These are phyloP conservation scores for Tolypocladium amazonense DNA, from an alignment of 2,329 filamentous ascomycete genomes.

Conservation along the genomic window DNA sequence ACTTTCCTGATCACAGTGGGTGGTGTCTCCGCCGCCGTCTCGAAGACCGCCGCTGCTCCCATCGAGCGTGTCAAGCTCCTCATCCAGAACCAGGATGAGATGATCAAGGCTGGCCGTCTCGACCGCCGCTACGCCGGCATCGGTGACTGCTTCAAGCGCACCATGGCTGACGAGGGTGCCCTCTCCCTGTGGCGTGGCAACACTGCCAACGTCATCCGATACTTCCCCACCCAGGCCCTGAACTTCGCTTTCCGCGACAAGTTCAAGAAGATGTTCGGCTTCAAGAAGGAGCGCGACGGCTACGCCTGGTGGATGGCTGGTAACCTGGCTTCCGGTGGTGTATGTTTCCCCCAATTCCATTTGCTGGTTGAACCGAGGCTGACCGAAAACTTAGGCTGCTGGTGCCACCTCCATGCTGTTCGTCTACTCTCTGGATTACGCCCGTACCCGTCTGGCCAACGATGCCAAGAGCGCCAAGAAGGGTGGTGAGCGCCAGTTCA, in stretches of 20 bases:
- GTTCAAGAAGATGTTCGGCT: slow-evolving; percentile 99
- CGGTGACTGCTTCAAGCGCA: slow-evolving; percentile 88
- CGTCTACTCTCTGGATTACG: slow-evolving; percentile 99
- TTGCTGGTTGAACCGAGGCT: neutral
- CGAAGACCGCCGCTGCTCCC: slow-evolving; percentile 98
- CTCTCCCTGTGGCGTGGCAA: slow-evolving; percentile 98
- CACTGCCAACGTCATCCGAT: slow-evolving; percentile 99
- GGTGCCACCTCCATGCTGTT: slow-evolving; percentile 99
- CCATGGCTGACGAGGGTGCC: slow-evolving; percentile 81
- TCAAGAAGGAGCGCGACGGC: slow-evolving; percentile 99
- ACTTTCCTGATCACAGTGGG: slow-evolving; percentile 56
- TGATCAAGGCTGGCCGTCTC: slow-evolving; percentile 97
- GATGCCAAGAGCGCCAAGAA: slow-evolving; percentile 98
- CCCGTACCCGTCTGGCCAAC: slow-evolving; percentile 99
- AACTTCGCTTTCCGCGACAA: slow-evolving; percentile 99
- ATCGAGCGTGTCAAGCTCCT: slow-evolving; percentile 99
- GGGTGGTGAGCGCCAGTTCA: slow-evolving; percentile 98
- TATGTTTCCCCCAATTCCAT: slow-evolving; percentile 39
- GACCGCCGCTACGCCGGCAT: slow-evolving; percentile 96
- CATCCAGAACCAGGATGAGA: slow-evolving; percentile 99
- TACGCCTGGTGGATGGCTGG: slow-evolving; percentile 98
- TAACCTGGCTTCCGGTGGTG: slow-evolving; percentile 99
- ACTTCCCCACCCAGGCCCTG: slow-evolving; percentile 99
- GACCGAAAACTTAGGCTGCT: slow-evolving; percentile 52
- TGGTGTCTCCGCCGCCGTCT: slow-evolving; percentile 99